Percentiles rank a stretch among this genome's conserved stretches.
phyloP scores from a whole-genome alignment of 1,284 basidiomycete genomes.

The Rhizoctonia solani region DNA sequence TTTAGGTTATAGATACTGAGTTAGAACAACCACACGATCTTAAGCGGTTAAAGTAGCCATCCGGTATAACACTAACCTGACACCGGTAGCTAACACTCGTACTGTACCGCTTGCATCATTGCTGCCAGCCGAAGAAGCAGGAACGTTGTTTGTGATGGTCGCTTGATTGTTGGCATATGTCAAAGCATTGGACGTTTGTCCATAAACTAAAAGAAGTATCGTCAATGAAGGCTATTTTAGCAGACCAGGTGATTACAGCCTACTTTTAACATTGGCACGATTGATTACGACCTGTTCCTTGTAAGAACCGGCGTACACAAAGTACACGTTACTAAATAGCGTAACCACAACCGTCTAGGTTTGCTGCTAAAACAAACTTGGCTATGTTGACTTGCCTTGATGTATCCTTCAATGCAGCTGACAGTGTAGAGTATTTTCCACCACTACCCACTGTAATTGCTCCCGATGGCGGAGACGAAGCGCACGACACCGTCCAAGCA shows the following conservation, averaged over 20 bases:
- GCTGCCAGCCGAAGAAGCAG: conserved; percentile 38
- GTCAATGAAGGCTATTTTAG: background rate
- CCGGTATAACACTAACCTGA: conserved; percentile 35
- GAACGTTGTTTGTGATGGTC: conserved; percentile 37
- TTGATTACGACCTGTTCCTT: conserved; percentile 31
- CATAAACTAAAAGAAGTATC: conserved; percentile 3
- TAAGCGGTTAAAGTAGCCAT: background rate
- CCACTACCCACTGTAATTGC: conserved; percentile 37
- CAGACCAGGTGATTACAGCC: background rate
- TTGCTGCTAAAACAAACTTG: background rate
- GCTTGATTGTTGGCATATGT: conserved; percentile 36
- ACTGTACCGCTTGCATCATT: conserved; percentile 40
- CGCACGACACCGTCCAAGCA: background rate
- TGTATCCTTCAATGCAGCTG: conserved; percentile 38
- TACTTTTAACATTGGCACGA: conserved; percentile 36
- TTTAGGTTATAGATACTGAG: conserved; percentile 40
- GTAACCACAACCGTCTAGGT: background rate
- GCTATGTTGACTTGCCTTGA: conserved; percentile 3
- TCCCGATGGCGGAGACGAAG: conserved; percentile 22
- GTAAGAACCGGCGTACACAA: conserved; percentile 38
- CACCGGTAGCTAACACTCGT: conserved; percentile 37
- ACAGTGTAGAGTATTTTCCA: conserved; percentile 37
- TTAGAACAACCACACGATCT: background rate
- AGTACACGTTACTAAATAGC: conserved; percentile 35
- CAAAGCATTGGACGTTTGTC: conserved; percentile 25